These are phyloP conservation scores for Aspergillus sp. DNA, from an alignment of 2,329 filamentous ascomycete species.

Conservation along the genomic window DNA sequence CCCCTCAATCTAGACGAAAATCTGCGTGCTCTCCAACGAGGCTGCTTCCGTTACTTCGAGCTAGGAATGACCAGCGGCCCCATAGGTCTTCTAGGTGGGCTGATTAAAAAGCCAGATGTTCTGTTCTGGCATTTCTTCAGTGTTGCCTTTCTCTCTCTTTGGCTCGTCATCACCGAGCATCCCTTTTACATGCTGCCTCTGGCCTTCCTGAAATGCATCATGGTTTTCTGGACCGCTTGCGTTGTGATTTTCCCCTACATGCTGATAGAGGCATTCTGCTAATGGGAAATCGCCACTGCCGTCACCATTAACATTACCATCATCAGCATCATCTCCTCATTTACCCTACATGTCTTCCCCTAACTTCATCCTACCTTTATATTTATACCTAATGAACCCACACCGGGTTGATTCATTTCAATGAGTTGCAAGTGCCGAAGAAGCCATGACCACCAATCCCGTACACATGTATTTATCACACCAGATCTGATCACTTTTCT, in stretches of 20 bases:
- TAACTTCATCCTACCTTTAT: neutral
- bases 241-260: slow-evolving; percentile 82
- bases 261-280: slow-evolving; percentile 62
- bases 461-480: neutral
- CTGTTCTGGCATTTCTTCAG: slow-evolving; percentile 93
- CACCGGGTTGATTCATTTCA: neutral
- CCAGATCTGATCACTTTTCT: neutral
- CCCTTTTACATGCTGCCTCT: slow-evolving; percentile 62
- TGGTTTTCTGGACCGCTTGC: slow-evolving; percentile 78
- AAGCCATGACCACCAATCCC: neutral
- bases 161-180: slow-evolving; percentile 60
- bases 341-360: neutral
- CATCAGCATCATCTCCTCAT: neutral
- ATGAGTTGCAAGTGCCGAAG: neutral
- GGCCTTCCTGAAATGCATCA: slow-evolving; percentile 63
- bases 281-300: neutral
- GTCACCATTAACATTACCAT: neutral
- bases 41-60: slow-evolving; percentile 93
- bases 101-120: slow-evolving; percentile 73
- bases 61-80: slow-evolving; percentile 74
- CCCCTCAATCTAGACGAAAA: slow-evolving; percentile 55
- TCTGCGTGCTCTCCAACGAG: slow-evolving; percentile 77
- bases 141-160: slow-evolving; percentile 86
- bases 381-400: neutral
- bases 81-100: slow-evolving; percentile 75